Base-by-base conservation (phyloP, 495 filamentous ascomycete genomes). In the Massariosphaeria phaeospora region DNA sequence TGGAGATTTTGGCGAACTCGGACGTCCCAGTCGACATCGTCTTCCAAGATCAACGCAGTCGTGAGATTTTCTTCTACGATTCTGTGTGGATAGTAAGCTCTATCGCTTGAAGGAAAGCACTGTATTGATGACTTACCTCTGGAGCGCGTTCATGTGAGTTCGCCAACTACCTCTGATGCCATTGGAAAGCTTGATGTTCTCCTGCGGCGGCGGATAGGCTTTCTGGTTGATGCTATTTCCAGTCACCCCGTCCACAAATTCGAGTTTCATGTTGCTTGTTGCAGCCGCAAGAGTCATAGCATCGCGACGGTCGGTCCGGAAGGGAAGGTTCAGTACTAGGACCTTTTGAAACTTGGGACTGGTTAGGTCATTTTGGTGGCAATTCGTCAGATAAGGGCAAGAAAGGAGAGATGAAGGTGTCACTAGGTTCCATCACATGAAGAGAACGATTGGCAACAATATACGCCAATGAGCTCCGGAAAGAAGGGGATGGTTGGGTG, bases 1-100 rank as follows among this genome's bases (percentile, higher is more conserved):
- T 58, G 54, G 2, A 63, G 36, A 20, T 63, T 55, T 25, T 35
- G 42, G 3, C 52, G 51, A 2, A 63, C 21, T 20, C 49, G 54
- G 23, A 63, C 29, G 39, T 63, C 59, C 59, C 59, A 63, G 48
- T 63, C 59, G 2, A 56, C 59, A 45, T 63, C 59, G 44, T 63
- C 59, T 55, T 63, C 59, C 11, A 63, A 38, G 34, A 63, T 63
- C 11, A 63, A 30, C 2, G 55, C 59, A 21, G 54, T 54, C 31
- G 59, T 52, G 12, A 62, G 52, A 25, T 62, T 56, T 23, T 62
- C 33, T 17, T 59, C 31, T 39, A 63, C 59, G 11, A 63, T 25
- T 48, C 50, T 56, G 23, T 15, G 12, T 13, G 17, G 2, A 2
- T 5, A 29, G 41, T 41, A 39, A 30, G 11, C 29, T 35, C 3